Evolutionary conservation across 1,284 basidiomycete genomes (phyloP).

Genomic region (Pisolithus thermaeus): DNA sequence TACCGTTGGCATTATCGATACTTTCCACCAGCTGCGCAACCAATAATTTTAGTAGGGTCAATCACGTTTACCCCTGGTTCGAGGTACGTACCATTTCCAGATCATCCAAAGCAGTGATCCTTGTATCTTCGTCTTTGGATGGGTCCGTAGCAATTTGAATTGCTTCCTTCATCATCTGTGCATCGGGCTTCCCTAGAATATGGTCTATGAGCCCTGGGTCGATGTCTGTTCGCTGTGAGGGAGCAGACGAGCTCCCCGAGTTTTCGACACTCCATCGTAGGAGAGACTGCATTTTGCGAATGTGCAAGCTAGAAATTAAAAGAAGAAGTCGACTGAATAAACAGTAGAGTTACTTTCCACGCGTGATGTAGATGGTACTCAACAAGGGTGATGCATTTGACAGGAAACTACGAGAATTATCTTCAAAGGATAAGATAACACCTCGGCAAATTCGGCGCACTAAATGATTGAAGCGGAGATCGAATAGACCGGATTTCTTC

Average conservation of each 20-base stretch:
- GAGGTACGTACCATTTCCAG: constrained; percentile 78
- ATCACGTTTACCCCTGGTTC: not conserved
- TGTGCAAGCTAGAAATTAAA: constrained; percentile 1
- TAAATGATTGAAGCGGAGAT: not conserved
- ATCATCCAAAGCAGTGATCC: constrained; percentile 84
- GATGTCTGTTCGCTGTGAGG: constrained; percentile 42
- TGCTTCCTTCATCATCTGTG: constrained; percentile 84
- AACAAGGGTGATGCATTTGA: too few relatives aligned
- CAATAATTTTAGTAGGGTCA: constrained; percentile 1
- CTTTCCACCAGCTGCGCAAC: constrained; percentile 73
- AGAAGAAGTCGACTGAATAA: not conserved
- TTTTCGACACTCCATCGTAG: constrained; percentile 74
- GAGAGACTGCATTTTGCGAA: constrained; percentile 56
- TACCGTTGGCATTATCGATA: constrained; percentile 95
- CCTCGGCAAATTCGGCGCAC: not conserved
- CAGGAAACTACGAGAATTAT: constrained; percentile 20
- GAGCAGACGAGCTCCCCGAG: constrained; percentile 35
- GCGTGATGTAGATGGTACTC: constrained; percentile 1
- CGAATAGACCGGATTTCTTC: not conserved
- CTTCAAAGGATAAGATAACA: not conserved
- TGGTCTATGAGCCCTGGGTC: constrained; percentile 80
- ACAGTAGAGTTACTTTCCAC: not conserved
- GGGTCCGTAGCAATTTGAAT: constrained; percentile 69
- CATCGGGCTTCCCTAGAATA: constrained; percentile 84
- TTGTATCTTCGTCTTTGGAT: constrained; percentile 53